Conservation (phyloP, 805 yeast species). For the Lachancea meyersii region DNA sequence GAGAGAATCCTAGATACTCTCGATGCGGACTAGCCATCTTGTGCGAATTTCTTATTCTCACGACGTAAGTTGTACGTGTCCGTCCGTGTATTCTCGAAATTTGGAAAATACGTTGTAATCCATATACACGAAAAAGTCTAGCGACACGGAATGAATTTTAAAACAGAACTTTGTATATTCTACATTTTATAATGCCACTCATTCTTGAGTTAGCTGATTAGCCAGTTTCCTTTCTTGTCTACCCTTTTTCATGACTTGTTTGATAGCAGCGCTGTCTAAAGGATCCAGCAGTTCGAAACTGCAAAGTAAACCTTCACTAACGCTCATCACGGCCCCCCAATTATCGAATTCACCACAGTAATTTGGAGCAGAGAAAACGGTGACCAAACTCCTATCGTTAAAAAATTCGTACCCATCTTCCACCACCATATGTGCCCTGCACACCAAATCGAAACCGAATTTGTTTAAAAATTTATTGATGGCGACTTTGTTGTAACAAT, state of each 20-base stretch:
- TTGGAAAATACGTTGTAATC: too few relatives aligned
- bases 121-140: neutral
- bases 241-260: constrained; percentile 93
- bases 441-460: constrained; percentile 70
- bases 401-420: constrained; percentile 85
- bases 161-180: constrained; percentile 1
- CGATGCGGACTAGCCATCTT: constrained; percentile 5
- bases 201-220: constrained; percentile 19
- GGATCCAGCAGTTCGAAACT: constrained; percentile 93
- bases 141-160: neutral
- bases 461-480: constrained; percentile 61
- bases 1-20: constrained; percentile 85
- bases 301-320: constrained; percentile 84
- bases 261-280: constrained; percentile 83
- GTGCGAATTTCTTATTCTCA: neutral
- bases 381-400: constrained; percentile 65
- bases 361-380: constrained; percentile 78
- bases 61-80: too few relatives aligned
- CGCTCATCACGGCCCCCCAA: constrained; percentile 99
- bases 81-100: too few relatives aligned
- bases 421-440: constrained; percentile 85
- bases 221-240: constrained; percentile 76
- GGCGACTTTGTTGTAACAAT: constrained; percentile 66
- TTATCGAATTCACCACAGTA: constrained; percentile 54
- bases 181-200: constrained; percentile 2